Evolutionary conservation across 2,329 filamentous ascomycete genomes (phyloP), one percentile per base, ranked within the genome.

Genomic region (Orbilia ellipsospora): DNA sequence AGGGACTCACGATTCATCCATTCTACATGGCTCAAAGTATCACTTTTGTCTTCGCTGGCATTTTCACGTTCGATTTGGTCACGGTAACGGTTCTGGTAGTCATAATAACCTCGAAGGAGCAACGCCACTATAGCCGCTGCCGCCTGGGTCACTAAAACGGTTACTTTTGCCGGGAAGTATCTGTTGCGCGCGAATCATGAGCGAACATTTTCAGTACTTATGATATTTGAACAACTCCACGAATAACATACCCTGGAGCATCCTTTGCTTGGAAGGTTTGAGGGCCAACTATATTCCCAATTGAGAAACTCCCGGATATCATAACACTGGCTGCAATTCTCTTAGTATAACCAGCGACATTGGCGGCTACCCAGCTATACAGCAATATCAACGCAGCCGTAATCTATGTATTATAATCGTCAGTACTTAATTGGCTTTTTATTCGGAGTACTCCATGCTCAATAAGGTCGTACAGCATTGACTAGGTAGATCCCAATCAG

Each of bases 211-310:
- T 10, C n/a, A 23, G 18, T 3, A 5, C 10, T 13, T 13, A 23
- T 48, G 15, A 13, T n/a, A 18, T 13, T 48, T 7, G 12, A 52
- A 52, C 4, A 23, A 13, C 5, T 20, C 18, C 13, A 51, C 20
- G 28, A 8, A 26, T 23, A 48, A 7, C 8, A n/a, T 85, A 88
- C 2, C 85, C 81, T 0, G 86, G 87, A 0, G 84, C 85, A 73
- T 88, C 86, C 48, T 82, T 82, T 1, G 82, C 82, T 78, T 85
- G 85, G 81, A 88, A 88, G 1, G 86, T 87, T 79, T 87, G 85
- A 0, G 86, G 86, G 0, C 86, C 86, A 74, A 88, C 87, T 66
- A 88, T 86, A 79, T 87, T 88, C 15, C 85, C 86, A 3, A 87
- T 80, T 0, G 85, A 85, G 79, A 87, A 87, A 16, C 84, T 83